A percentile compares a stretch with the other conserved stretches of the same genome.
phyloP scores from a whole-genome alignment of 2,329 filamentous ascomycete species.

The Aspergillus candidus region DNA sequence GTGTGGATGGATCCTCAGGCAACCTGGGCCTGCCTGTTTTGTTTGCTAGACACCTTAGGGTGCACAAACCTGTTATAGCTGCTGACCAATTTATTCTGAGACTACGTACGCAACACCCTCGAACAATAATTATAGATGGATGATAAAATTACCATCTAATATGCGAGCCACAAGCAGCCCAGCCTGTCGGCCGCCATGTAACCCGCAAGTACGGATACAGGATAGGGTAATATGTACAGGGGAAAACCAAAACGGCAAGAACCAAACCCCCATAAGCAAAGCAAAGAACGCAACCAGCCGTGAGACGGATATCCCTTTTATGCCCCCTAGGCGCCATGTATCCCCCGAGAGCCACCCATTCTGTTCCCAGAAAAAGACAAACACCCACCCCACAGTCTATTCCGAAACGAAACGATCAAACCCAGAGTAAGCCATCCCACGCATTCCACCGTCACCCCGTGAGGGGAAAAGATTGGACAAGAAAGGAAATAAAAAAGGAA shows the following conservation, averaged over 20 bases:
- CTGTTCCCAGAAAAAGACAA: constrained; percentile 19
- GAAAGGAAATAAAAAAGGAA: background rate
- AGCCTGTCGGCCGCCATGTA: constrained; percentile 6
- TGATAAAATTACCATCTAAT: background rate
- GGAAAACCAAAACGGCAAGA: constrained; percentile 14
- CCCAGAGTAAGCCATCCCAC: constrained; percentile 7
- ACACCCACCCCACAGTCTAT: constrained; percentile 30
- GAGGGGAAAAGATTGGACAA: background rate
- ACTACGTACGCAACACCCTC: no score
- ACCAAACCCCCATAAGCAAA: constrained; percentile 5
- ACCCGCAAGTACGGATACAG: constrained; percentile 7
- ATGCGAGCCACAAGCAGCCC: constrained; percentile 8
- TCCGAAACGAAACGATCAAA: constrained; percentile 20
- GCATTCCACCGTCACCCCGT: constrained; percentile 4
- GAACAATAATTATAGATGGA: no score
- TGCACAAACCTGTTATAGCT: no score
- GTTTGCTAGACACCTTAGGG: no score
- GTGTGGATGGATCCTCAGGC: no score
- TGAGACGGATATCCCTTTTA: constrained; percentile 20
- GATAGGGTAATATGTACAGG: constrained; percentile 26
- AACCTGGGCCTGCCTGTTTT: no score
- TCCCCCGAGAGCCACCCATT: constrained; percentile 19
- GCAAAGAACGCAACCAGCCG: constrained; percentile 14
- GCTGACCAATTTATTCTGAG: no score
- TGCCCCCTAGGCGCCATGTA: constrained; percentile 23